Evolutionary conservation across 495 filamentous ascomycete genomes (phyloP), one percentile per base, ranked within the genome.

Genomic region (Lasiosphaeris hirsuta): DNA sequence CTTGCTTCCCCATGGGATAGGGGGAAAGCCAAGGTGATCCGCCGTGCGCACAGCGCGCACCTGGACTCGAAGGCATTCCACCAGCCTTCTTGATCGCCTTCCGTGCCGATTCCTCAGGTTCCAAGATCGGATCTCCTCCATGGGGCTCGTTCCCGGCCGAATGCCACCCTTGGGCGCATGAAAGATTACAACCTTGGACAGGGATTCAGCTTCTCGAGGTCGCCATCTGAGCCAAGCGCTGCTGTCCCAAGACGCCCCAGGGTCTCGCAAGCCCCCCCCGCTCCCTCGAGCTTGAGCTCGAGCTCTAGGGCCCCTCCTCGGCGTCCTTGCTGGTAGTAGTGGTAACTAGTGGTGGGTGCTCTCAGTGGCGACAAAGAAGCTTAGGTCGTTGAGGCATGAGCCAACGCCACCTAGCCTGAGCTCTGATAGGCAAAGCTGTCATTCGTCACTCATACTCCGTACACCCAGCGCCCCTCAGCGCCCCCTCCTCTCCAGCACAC

Each of bases 101-200:
- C 68, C 61, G 61, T 66, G 58, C 54, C 65, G 56, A 54, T 48
- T 66, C 45, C 59, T 63, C 51, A 66, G 47, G 54, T 62, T 63
- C 57, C 63, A 64, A 64, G 66, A 69, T 70, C 66, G 47, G 68
- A 70, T 70, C 66, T 60, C 55, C 59, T 56, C 61, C 66, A 65
- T 59, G 62, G 64, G 67, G 62, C 50, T 53, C 58, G 54, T 62
- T 65, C 66, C 63, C 63, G 62, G 62, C 68, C 63, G 62, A 56
- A 69, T 69, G 62, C 63, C 66, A 70, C 68, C 66, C 68, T 69
- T 65, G 40, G 44, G 59, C 58, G 62, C 63, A 69, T 67, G 58
- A 69, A 58, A 55, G 50, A 63, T 57, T 64, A 61, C 57, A 19
- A 60, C 62, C 49, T 42, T 61, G 59, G 56, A 47, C 63, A 59